Base-by-base conservation (phyloP, 192 early-diverging fungal genomes). In the Dissophora ornata region DNA sequence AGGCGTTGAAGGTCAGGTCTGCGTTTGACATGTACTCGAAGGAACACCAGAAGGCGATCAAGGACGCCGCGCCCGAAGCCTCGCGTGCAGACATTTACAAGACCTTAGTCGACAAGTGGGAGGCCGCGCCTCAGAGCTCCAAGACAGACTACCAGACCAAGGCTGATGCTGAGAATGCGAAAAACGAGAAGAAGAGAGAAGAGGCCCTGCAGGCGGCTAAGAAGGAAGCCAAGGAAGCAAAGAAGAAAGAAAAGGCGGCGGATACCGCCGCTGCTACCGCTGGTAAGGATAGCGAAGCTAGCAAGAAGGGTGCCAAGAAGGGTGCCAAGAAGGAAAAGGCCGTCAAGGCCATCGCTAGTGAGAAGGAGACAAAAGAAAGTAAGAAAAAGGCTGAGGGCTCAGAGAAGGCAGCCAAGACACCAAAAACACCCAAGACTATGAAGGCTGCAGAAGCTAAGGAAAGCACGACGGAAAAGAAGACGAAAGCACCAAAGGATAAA, bases 81-180 rank as follows among this genome's bases (percentile, higher is more conserved):
- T 75, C 71, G 9, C 71, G 71, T 29, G 71, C 71, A 10, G 71
- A 75, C 25, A 55, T 65, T 36, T 65, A 66, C 63, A 75, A 75
- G 51, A 67, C 33, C 12, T 44, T 75, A 3, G 71, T 59, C 19
- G 71, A 66, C 63, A 75, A 67, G 57, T 75, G 71, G 71, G 71
- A 75, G 44, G 71, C 63, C 1, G 71, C 58, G 36, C 57, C 63
- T 11, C 51, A 47, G 30, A 36, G 34, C 46, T 25, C 46, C 47
- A 65, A 61, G 51, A 61, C 58, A 16, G 63, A 60, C 15, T 54
- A 67, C 19, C 55, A 75, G 45, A 51, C 63, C 28, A 75, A 75
- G 63, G 61, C 62, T 19, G 71, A 67, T 15, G 34, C 45, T 32
- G 57, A 66, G 51, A 67, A 67, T 21, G 57, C 30, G 13, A 75